phyloP scores from a whole-genome alignment of 352 stramenopile genomes.

The Pythium sp. region DNA sequence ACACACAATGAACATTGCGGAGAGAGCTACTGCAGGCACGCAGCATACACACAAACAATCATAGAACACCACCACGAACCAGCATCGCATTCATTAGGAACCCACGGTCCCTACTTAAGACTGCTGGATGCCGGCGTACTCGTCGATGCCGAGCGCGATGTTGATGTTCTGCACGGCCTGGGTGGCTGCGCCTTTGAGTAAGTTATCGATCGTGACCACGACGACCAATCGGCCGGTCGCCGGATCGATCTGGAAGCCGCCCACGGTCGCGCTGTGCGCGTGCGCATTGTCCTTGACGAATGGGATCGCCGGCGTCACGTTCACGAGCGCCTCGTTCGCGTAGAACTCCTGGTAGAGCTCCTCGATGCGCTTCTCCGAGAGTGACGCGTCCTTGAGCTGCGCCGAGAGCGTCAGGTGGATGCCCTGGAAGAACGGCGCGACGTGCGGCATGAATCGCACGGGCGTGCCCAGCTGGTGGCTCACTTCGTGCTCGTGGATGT shows the following conservation, averaged over 20 bases:
- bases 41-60: not conserved
- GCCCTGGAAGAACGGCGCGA: constrained; percentile 92
- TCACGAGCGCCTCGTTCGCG: constrained; percentile 79
- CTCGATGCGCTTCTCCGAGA: constrained; percentile 68
- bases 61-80: not conserved
- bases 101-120: not conserved
- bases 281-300: constrained; percentile 78
- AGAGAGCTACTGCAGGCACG: not conserved
- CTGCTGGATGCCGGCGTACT: constrained; percentile 68
- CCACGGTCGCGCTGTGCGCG: constrained; percentile 76
- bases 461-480: constrained; percentile 77
- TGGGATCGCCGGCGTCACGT: constrained; percentile 63
- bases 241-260: constrained; percentile 87
- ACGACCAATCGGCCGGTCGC: constrained; percentile 85
- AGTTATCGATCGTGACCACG: constrained; percentile 91
- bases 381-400: constrained; percentile 64
- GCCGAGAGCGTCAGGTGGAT: constrained; percentile 91
- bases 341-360: constrained; percentile 83
- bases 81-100: no score
- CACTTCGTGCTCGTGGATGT: constrained; percentile 89
- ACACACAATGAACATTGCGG: no score
- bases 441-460: constrained; percentile 93
- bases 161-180: constrained; percentile 96
- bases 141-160: constrained; percentile 87
- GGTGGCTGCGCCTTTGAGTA: constrained; percentile 92